Evolutionary conservation across 768 basidiomycete genomes (phyloP), one percentile per base, ranked within the genome.

Genomic region (Suillus spraguei): DNA sequence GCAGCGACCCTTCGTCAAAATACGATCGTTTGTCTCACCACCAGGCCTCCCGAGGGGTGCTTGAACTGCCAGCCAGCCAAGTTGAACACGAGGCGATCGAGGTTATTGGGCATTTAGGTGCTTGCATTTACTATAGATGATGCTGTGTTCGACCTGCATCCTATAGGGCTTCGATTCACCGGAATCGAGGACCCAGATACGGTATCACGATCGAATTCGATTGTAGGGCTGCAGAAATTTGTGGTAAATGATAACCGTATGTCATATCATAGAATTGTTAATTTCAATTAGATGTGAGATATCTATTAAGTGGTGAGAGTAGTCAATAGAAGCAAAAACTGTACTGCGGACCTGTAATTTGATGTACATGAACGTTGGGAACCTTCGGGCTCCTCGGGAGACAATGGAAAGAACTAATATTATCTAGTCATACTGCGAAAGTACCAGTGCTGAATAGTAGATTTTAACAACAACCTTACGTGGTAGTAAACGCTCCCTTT

Each of bases 11-110:
- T 44, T n/a, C 9, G n/a, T n/a, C 44, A n/a, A 20, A 5, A 9
- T 4, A 50, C 16, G 16, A 63, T 90, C 82, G 73, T 82, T 80
- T 42, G 74, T 76, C 67, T 89, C 87, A 73, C 89, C 89, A 42
- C 89, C 88, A 0, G 89, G 89, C 86, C 86, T 87, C 42, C 32
- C 58, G 28, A 79, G 76, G 7, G 87, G 54, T 47, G 82, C 84
- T 68, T 89, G 90, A 70, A 91, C 89, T 32, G 14, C 38, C 5
- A 88, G 81, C 61, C 82, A 77, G 88, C 88, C 88, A 88, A 91
- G 42, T 70, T 66, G 6, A 74, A 76, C 54, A 87, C 83, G 70
- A 83, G 90, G 52, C 87, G 69, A 47, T 14, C 11, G 22, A 47
- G 20, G 69, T 88, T 88, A 64, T 82, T 77, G 7, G 76, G 79